Evolutionary conservation across 345 rosid genomes (phyloP).

Genomic region (Orychophragmus violaceus): DNA sequence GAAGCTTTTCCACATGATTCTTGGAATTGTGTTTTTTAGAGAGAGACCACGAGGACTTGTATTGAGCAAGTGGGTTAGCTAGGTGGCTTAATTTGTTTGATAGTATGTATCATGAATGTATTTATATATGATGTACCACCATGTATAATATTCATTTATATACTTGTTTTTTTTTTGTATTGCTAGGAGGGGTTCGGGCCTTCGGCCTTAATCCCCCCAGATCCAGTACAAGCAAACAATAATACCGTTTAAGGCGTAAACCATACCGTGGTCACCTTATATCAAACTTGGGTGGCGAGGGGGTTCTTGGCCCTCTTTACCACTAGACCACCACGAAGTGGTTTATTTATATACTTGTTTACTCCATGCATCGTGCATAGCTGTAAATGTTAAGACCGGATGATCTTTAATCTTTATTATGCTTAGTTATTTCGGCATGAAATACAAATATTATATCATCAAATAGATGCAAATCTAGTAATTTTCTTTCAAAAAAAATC

Average conservation of each 20-base stretch:
- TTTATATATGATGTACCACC: not conserved
- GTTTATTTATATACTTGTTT: not conserved
- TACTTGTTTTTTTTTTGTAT: not conserved
- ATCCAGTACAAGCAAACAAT: too few relatives aligned
- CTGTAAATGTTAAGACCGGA: not conserved
- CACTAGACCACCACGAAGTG: too few relatives aligned
- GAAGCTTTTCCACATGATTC: constrained; percentile 26
- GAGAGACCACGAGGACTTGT: not conserved
- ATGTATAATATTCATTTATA: not conserved
- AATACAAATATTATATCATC: too few relatives aligned
- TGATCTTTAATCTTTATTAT: not conserved
- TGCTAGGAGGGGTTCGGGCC: too few relatives aligned
- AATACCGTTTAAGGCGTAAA: too few relatives aligned
- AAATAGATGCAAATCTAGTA: too few relatives aligned
- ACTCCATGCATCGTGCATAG: not conserved
- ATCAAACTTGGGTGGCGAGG: too few relatives aligned
- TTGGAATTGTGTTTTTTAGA: constrained; percentile 12
- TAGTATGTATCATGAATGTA: not conserved
- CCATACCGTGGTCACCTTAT: too few relatives aligned
- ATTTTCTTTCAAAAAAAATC: too few relatives aligned
- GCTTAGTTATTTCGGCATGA: not conserved
- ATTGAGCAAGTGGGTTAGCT: constrained; percentile 12
- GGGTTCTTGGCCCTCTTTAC: too few relatives aligned
- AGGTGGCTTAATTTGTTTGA: too few relatives aligned
- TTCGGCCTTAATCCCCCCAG: too few relatives aligned